These are phyloP conservation scores for Biscogniauxia mediterranea DNA, from an alignment of 2,329 filamentous ascomycete species.

Conservation along the genomic window DNA sequence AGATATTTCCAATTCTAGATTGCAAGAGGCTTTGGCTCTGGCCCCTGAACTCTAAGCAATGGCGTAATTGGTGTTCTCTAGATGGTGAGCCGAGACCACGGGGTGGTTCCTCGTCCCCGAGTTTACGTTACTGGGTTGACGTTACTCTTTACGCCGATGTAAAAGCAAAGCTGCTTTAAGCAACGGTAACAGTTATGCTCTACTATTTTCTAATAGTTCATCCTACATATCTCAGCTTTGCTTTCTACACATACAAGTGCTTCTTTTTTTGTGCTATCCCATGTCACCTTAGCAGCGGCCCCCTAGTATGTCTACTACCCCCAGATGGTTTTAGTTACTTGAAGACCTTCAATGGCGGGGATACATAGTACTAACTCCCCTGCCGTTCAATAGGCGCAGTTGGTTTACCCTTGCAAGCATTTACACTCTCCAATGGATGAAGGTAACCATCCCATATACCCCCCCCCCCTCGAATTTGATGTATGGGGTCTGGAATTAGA, in stretches of 20 bases:
- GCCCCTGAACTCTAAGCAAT: background rate
- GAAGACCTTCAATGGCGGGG: background rate
- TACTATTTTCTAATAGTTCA: background rate
- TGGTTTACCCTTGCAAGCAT: background rate
- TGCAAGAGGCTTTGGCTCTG: background rate
- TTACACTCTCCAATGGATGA: background rate
- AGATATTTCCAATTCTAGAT: background rate
- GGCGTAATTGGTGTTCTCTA: background rate
- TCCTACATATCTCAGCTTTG: background rate
- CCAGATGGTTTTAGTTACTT: background rate
- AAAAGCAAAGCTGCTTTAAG: background rate
- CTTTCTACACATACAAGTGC: background rate
- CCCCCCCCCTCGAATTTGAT: background rate
- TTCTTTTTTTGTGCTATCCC: background rate
- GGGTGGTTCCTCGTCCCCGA: background rate
- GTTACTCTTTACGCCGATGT: background rate
- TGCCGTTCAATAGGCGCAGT: background rate
- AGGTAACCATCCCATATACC: background rate
- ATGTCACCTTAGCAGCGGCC: background rate
- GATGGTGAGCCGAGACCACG: background rate
- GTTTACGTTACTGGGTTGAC: background rate
- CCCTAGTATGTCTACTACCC: background rate
- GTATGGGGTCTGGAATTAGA: background rate
- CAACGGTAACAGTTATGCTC: background rate
- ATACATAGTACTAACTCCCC: background rate